phyloP scores from a whole-genome alignment of 352 stramenopile species.

The Phytopythium montanum region DNA sequence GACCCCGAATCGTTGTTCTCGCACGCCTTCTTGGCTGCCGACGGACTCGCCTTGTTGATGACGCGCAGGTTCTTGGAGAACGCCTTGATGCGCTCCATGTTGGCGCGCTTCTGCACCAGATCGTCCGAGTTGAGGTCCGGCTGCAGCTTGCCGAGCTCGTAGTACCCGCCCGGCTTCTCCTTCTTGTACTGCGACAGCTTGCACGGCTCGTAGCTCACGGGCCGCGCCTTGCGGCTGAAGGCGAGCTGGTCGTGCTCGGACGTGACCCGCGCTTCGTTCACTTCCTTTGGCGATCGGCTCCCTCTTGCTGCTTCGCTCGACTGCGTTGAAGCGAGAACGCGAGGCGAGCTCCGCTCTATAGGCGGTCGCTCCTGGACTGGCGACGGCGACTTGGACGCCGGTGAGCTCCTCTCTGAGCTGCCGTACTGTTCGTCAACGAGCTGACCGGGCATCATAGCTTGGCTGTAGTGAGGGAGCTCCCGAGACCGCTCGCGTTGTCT shows the following conservation, averaged over 20 bases:
- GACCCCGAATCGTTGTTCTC: slow-evolving; percentile 17
- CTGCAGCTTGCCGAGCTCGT: slow-evolving; percentile 87
- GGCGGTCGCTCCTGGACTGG: background rate
- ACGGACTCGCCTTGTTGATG: slow-evolving; percentile 60
- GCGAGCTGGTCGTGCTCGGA: slow-evolving; percentile 68
- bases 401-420: slow-evolving; percentile 1
- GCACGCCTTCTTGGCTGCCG: slow-evolving; percentile 27
- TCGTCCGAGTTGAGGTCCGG: slow-evolving; percentile 82
- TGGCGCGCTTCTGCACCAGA: slow-evolving; percentile 75
- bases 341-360: slow-evolving; percentile 1
- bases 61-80: slow-evolving; percentile 77
- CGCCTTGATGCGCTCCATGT: slow-evolving; percentile 74
- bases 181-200: slow-evolving; percentile 88
- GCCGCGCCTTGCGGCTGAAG: slow-evolving; percentile 69
- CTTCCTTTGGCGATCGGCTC: slow-evolving; percentile 40
- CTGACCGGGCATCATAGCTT: slow-evolving; percentile 21
- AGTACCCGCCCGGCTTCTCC: slow-evolving; percentile 79
- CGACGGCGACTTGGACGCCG: slow-evolving; percentile 2
- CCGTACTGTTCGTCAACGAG: slow-evolving; percentile 32
- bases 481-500: background rate
- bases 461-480: slow-evolving; percentile 17
- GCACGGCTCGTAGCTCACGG: slow-evolving; percentile 79
- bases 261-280: slow-evolving; percentile 55
- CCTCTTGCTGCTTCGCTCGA: slow-evolving; percentile 17
- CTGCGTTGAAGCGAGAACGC: background rate